Conservation (phyloP, 768 basidiomycete genomes). For the Phylloporus rhodoxanthus region DNA sequence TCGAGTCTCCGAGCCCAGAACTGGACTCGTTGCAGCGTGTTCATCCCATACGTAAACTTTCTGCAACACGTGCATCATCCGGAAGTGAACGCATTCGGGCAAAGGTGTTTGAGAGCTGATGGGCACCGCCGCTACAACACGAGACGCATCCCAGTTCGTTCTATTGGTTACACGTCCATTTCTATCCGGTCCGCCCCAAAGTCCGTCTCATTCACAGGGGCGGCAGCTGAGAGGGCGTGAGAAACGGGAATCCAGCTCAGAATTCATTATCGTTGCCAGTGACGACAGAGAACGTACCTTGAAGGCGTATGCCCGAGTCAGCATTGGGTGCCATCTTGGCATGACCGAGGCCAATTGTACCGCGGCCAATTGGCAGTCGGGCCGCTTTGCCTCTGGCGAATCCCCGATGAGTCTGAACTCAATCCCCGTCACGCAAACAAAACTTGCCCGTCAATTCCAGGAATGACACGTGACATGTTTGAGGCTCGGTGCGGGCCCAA, state of each 20-base stretch:
- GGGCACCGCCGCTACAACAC: conserved; percentile 11
- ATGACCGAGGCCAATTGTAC: conserved; percentile 1
- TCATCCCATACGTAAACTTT: conserved; percentile 21
- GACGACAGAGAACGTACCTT: conserved; percentile 22
- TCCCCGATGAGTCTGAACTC: conserved; percentile 16
- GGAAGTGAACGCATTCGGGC: conserved; percentile 21
- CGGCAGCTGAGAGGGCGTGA: conserved; percentile 2
- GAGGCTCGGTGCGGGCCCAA: conserved; percentile 8
- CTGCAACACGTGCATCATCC: conserved; percentile 22
- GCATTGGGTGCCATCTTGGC: conserved; percentile 3
- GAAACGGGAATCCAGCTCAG: conserved; percentile 22
- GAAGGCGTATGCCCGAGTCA: conserved; percentile 3
- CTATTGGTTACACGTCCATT: conserved; percentile 4
- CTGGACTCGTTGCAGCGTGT: conserved; percentile 19
- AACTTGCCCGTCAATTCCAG: conserved; percentile 3
- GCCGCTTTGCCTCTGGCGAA: conserved; percentile 15
- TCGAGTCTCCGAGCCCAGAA: conserved; percentile 25
- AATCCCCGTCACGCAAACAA: conserved; percentile 19
- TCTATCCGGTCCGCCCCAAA: conserved; percentile 8
- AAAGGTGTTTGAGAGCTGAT: conserved; percentile 10
- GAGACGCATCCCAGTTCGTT: conserved; percentile 15
- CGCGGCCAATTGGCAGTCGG: conserved; percentile 5
- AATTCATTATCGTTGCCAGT: conserved; percentile 18
- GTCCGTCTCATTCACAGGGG: background rate
- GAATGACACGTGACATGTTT: conserved; percentile 7